A percentile compares a stretch with the other conserved stretches of the same genome.
These are phyloP conservation scores for Cyclocybe cylindracea DNA, from an alignment of 768 basidiomycete genomes.

Conservation along the genomic window DNA sequence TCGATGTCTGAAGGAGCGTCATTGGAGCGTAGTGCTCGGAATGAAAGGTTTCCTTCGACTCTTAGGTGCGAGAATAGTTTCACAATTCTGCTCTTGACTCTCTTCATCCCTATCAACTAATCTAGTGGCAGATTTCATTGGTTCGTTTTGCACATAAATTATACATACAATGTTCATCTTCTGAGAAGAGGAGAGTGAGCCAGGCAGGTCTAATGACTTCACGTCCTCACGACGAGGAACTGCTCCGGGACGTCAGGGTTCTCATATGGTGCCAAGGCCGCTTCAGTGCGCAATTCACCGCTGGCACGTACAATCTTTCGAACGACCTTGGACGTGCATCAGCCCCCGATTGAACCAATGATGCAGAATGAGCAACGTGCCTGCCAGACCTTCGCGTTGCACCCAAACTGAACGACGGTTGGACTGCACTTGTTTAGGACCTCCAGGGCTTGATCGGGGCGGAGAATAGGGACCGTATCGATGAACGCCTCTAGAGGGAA, in stretches of 20 bases:
- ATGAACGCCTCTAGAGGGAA: conserved; percentile 35
- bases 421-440: conserved; percentile 53
- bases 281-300: conserved; percentile 30
- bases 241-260: conserved; percentile 70
- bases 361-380: conserved; percentile 33
- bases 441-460: conserved; percentile 35
- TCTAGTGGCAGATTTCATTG: too few relatives aligned
- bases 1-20: too few relatives aligned
- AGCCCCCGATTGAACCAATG: background rate
- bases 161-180: too few relatives aligned
- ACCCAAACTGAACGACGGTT: conserved; percentile 63
- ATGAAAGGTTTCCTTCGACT: too few relatives aligned
- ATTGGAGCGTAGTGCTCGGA: too few relatives aligned
- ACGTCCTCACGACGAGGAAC: conserved; percentile 67
- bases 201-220: conserved; percentile 3
- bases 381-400: conserved; percentile 71
- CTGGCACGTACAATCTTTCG: conserved; percentile 46
- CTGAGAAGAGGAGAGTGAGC: too few relatives aligned
- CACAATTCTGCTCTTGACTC: too few relatives aligned
- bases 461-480: conserved; percentile 30
- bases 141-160: too few relatives aligned
- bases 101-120: too few relatives aligned
- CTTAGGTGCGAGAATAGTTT: too few relatives aligned
- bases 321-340: background rate
- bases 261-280: conserved; percentile 52